Evolutionary conservation across 331 rosid genomes (phyloP), one percentile per base, ranked within the genome.

Genomic region (Pyracantha coccinea): DNA sequence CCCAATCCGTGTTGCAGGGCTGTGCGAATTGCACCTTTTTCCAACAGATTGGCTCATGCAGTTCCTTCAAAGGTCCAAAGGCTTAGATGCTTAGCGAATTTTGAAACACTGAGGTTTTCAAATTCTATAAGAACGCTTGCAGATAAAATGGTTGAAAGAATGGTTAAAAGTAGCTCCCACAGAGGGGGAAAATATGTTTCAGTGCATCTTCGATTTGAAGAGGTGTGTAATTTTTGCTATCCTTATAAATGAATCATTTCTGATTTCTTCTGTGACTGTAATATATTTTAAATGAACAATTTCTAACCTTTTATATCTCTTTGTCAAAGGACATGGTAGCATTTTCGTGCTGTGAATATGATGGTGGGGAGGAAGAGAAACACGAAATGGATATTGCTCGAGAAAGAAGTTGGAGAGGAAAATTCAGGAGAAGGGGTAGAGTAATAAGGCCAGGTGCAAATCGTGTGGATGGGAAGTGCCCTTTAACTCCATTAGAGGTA

Each of bases 341-440:
- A 33, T 94, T 94, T 84, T 94, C 97, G 60, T 92, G 99, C 79
- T 94, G 97, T 71, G 96, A 92, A 83, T 94, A 94, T 83, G 97
- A 89, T 66, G 97, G 97, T 6, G 99, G 97, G 77, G 85, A 79
- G 74, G 99, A 94, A 86, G 99, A 94, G 82, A 94, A 90, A 85
- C 93, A 2, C 55, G 97, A 94, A 85, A 94, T 94, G 97, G 99
- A 94, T 75, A 81, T 89, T 76, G 97, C 97, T 77, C 89, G 99
- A 55, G 99, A 94, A 89, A 86, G 97, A 85, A 84, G 99, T 78
- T 94, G 97, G 97, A 91, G 97, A 79, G 99, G 97, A 83, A 94
- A 94, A 89, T 94, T 94, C 86, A 87, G 85, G 86, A 89, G 85
- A 83, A 86, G 90, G 84, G 92, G 93, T 76, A 89, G 85, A 85